Percentiles rank a stretch among this genome's conserved stretches.
These are phyloP conservation scores for Magnolia officinalis DNA, from an alignment of 164 flowering plant genomes.

Conservation along the genomic window DNA sequence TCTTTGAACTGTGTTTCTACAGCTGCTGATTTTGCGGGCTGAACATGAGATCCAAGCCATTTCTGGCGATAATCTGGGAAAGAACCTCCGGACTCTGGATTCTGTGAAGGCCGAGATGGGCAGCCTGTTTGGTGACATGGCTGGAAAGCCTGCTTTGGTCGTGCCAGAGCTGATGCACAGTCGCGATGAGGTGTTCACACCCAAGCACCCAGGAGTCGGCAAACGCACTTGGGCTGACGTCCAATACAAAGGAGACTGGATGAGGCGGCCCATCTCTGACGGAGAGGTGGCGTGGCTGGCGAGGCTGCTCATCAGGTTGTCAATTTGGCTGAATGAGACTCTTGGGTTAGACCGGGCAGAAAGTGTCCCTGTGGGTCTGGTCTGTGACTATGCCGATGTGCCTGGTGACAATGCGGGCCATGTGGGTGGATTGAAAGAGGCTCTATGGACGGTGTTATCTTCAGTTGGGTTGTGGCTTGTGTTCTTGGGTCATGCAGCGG, in stretches of 20 bases:
- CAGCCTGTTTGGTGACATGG: constrained; percentile 45
- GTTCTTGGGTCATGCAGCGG: constrained; percentile 21
- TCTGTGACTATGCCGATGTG: constrained; percentile 44
- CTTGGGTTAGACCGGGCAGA: constrained; percentile 50
- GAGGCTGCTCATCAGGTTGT: constrained; percentile 52
- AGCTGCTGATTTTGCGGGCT: constrained; percentile 80
- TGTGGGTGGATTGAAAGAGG: constrained; percentile 43
- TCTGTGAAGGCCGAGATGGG: constrained; percentile 47
- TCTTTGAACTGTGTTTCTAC: constrained; percentile 16
- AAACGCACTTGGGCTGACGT: constrained; percentile 31
- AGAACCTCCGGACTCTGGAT: constrained; percentile 44
- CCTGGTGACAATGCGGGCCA: constrained; percentile 19
- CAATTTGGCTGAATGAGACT: constrained; percentile 55
- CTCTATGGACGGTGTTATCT: constrained; percentile 30
- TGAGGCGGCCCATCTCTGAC: constrained; percentile 72
- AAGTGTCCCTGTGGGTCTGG: constrained; percentile 5
- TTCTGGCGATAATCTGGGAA: constrained; percentile 43
- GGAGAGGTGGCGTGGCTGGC: constrained; percentile 89
- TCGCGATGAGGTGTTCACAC: constrained; percentile 68
- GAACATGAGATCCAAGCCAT: constrained; percentile 68
- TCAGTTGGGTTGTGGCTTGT: constrained; percentile 43
- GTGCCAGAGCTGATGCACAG: constrained; percentile 22
- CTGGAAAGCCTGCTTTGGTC: constrained; percentile 15
- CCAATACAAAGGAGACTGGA: constrained; percentile 85
- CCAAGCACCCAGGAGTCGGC: constrained; percentile 46